Evolutionary conservation across 1,139 yeast species (phyloP).

Genomic region (Yamadazyma trypodendri): DNA sequence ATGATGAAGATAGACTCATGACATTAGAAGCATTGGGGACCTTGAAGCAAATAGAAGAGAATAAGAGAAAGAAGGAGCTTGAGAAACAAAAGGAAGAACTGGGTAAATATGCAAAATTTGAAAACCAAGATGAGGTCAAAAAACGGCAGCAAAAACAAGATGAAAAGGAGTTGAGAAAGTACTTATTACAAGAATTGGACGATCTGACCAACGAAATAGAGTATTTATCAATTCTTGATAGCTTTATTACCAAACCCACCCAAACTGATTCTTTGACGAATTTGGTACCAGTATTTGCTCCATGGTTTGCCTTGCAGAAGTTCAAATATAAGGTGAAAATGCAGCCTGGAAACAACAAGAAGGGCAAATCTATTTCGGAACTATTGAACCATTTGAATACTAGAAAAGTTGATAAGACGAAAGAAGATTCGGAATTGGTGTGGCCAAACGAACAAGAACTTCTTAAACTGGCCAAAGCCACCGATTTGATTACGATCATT

Average conservation of each 20-base stretch:
- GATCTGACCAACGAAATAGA: conserved; percentile 30
- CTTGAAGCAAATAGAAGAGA: conserved; percentile 59
- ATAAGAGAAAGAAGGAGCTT: conserved; percentile 24
- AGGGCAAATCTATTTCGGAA: conserved; percentile 82
- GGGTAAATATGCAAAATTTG: conserved; percentile 13
- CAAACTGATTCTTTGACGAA: conserved; percentile 47
- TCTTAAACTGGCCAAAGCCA: conserved; percentile 56
- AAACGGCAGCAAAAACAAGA: conserved; percentile 47
- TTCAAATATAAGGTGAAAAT: conserved; percentile 81
- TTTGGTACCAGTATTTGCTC: conserved; percentile 87
- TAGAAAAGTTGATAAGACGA: conserved; percentile 52
- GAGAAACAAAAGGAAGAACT: conserved; percentile 28
- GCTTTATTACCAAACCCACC: conserved; percentile 42
- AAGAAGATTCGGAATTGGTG: conserved; percentile 54
- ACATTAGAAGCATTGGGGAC: conserved; percentile 86
- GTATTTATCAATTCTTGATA: conserved; percentile 41
- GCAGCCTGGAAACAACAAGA: conserved; percentile 84
- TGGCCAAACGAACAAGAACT: conserved; percentile 72
- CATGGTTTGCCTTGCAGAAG: conserved; percentile 79
- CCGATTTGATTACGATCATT: conserved; percentile 38
- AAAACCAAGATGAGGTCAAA: conserved; percentile 29
- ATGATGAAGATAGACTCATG: conserved; percentile 76
- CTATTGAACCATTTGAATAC: conserved; percentile 56
- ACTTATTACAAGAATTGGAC: conserved; percentile 36
- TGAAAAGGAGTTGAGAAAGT: conserved; percentile 50